Base-by-base conservation (phyloP, 495 filamentous ascomycete genomes). In the Penicillium desertorum region DNA sequence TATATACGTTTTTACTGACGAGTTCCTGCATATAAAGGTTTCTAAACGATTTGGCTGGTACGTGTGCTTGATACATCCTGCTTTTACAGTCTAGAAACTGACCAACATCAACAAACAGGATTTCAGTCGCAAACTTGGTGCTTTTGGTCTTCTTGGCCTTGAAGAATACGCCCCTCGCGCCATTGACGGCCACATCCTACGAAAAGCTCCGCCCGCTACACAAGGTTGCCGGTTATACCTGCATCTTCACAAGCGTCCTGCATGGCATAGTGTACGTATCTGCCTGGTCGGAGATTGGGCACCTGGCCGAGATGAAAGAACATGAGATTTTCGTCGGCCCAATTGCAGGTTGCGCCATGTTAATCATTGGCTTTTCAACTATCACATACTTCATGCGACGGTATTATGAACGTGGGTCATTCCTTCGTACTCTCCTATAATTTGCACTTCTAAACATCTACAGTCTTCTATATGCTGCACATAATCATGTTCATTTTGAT, bases 131-230 rank as follows among this genome's bases (percentile, higher is more conserved):
- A 32, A 86, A 85, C 58, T 57, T 82, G 56, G 74, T 68, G 2
- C 71, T 86, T 37, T 71, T 83, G 23, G 75, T 84, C 16, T 84
- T 85, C 51, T 68, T 86, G 17, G 79, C 79, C 4, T 66, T 86
- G 54, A 86, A 83, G 56, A 85, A 86, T 60, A 85, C 81, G 0
- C 83, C 83, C 23, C 61, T 86, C 25, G 79, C 82, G 39, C 71
- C 79, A 30, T 60, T 86, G 36, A 80, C 80, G 5, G 77, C 78
- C 16, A 80, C 80, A 54, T 85, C 82, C 8, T 85, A 86, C 61
- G 83, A 86, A 51, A 67, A 78, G 19, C 75, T 86, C 43, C 85
- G 85, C 59, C 73, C 74, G 30, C 76, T 86, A 23, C 83, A 86
- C 62, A 78, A 78, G 50, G 75, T 78, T 43, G 77, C 75, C 46